Conservation (phyloP, 2,329 filamentous ascomycete genomes). For the Leptographium lundbergii region DNA sequence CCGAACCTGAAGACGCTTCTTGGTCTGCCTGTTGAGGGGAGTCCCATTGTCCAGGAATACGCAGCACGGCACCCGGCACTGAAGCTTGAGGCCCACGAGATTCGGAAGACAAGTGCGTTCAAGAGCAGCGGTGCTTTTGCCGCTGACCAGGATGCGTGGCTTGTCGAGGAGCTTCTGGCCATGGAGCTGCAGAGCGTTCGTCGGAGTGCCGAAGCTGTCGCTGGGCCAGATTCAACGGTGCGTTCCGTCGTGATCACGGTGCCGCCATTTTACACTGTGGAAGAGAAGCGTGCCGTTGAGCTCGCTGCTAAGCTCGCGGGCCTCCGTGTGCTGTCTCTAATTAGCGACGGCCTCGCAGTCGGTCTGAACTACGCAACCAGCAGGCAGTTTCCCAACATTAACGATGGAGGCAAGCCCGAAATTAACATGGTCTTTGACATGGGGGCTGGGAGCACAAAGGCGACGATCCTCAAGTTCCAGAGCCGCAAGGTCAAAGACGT, state of each 20-base stretch:
- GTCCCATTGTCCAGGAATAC: constrained; percentile 56
- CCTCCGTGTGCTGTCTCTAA: constrained; percentile 68
- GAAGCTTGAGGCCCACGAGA: constrained; percentile 46
- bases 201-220: constrained; percentile 73
- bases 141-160: constrained; percentile 51
- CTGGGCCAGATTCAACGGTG: constrained; percentile 61
- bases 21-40: constrained; percentile 51
- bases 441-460: constrained; percentile 89
- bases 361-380: constrained; percentile 91
- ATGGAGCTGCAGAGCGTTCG: constrained; percentile 93
- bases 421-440: constrained; percentile 93
- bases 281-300: constrained; percentile 79
- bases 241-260: constrained; percentile 80
- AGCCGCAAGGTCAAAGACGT: constrained; percentile 80
- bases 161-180: constrained; percentile 85
- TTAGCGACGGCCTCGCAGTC: constrained; percentile 85
- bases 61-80: constrained; percentile 65
- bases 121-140: constrained; percentile 56
- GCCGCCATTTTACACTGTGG: constrained; percentile 77
- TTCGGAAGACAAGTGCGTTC: constrained; percentile 64
- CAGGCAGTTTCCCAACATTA: constrained; percentile 75
- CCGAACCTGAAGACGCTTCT: constrained; percentile 84
- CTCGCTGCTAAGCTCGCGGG: constrained; percentile 79
- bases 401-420: constrained; percentile 74
- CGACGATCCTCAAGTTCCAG: constrained; percentile 82